Evolutionary conservation across 164 flowering plant genomes (phyloP), one percentile per base, ranked within the genome.

Genomic region (Akebia trifoliata): DNA sequence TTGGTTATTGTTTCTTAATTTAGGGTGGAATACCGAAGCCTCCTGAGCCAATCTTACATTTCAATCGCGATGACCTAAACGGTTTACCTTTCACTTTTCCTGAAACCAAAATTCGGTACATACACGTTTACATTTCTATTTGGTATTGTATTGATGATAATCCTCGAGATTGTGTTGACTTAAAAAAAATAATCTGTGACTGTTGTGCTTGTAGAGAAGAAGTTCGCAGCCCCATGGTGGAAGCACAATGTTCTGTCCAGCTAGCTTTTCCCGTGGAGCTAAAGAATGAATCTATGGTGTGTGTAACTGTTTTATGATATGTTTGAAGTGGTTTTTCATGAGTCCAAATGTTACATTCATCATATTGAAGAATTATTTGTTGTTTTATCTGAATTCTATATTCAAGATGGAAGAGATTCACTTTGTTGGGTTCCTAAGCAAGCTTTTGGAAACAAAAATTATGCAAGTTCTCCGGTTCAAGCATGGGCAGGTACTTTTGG

Each of bases 1-100:
- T 59, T 14, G 49, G 35, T 40, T 64, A 51, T 32, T 57, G 54
- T 50, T 56, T 59, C 34, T 57, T 38, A 15, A 34, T 74, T 69
- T 70, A 92, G 98, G 96, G 98, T 57, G 98, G 98, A 59, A 86
- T 92, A 61, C 95, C 89, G 42, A 88, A 69, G 69, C 90, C 95
- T 60, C 62, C 83, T 36, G 69, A 80, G 61, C 85, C 89, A 46
- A 50, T 83, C 50, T 57, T 88, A 37, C 70, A 76, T 49, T 82
- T 76, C 62, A 81, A 80, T 59, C 90, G 96, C 52, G 98, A 92
- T 74, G 87, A 86, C 59, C 78, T 92, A 55, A 86, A 74, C 56
- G 98, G 96, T 57, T 72, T 92, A 37, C 95, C 96, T 4, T 88
- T 86, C 72, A 83, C 82, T 50, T 92, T 86, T 61, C 96, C 98